Evolutionary conservation across 2,329 filamentous ascomycete species (phyloP), one percentile per base, ranked within the genome.

Genomic region (Emmonsiellopsis sp.): DNA sequence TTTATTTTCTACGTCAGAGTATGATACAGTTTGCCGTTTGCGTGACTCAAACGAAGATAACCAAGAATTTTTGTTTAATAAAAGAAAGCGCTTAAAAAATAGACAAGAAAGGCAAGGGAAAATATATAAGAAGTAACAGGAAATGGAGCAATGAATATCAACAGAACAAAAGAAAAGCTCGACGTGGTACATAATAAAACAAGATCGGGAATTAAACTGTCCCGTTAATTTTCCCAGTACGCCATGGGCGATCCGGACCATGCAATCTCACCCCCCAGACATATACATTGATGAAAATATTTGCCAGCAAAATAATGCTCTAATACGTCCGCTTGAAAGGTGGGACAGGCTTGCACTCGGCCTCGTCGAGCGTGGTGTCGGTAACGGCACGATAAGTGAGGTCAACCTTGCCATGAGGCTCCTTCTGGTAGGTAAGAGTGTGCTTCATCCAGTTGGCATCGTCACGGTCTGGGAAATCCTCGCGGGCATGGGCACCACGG

Each of bases 371-470:
- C 31, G 93, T 97, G 58, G 81, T 84, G 61, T 79, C 80, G 58
- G 87, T 86, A 57, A 98, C 93, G 59, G 79, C 78, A 72, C 93
- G 83, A 82, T 97, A 97, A 58, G 82, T 78, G 58, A 97, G 78
- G 57, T 97, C 86, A 53, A 93, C 83, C 76, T 89, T 83, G 68
- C 86, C 87, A 66, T 97, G 92, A 36, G 91, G 88, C 68, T 85
- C 71, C 85, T 89, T 94, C 81, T 98, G 93, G 86, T 86, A 98
- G 61, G 86, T 89, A 57, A 98, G 82, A 45, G 89, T 95, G 82
- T 98, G 93, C 85, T 97, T 97, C 92, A 96, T 96, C 92, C 92
- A 97, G 73, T 94, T 86, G 73, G 85, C 80, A 69, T 98, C 93
- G 68, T 97, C 88, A 77, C 93, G 86, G 14, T 97, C 91, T 54